Evolutionary conservation across 2,329 filamentous ascomycete species (phyloP).

Genomic region (Botrytis deweyae): DNA sequence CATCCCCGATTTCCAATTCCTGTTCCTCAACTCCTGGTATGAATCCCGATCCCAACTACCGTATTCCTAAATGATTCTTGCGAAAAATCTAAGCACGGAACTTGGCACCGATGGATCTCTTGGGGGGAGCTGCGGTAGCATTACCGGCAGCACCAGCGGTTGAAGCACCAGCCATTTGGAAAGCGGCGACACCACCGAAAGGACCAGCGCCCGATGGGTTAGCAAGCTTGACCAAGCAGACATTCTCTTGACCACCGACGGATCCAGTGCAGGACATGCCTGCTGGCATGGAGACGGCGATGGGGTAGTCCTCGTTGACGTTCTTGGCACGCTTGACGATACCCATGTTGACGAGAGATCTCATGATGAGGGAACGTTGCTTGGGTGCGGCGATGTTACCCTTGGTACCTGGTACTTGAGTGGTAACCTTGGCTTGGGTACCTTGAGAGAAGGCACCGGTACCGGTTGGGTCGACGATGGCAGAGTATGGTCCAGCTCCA

Average conservation of each 20-base stretch:
- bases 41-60: background rate
- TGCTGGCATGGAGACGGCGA: conserved; percentile 44
- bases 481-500: conserved; percentile 56
- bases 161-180: conserved; percentile 46
- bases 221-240: conserved; percentile 63
- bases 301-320: conserved; percentile 46
- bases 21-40: background rate
- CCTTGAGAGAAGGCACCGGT: conserved; percentile 51
- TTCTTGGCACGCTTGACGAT: conserved; percentile 39
- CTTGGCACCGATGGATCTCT: conserved; percentile 21
- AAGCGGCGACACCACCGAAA: conserved; percentile 60
- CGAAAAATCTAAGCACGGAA: conserved; percentile 22
- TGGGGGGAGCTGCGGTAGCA: conserved; percentile 2
- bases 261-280: conserved; percentile 57
- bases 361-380: conserved; percentile 32
- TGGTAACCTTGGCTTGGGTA: conserved; percentile 54
- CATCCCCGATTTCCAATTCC: background rate
- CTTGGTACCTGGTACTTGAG: conserved; percentile 48
- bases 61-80: background rate
- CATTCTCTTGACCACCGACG: conserved; percentile 57
- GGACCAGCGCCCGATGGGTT: conserved; percentile 61
- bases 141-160: conserved; percentile 15
- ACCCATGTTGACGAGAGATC: conserved; percentile 34
- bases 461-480: conserved; percentile 62
- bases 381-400: conserved; percentile 41